phyloP scores from a whole-genome alignment of 352 stramenopile genomes.

The Phytophthora tentaculata region DNA sequence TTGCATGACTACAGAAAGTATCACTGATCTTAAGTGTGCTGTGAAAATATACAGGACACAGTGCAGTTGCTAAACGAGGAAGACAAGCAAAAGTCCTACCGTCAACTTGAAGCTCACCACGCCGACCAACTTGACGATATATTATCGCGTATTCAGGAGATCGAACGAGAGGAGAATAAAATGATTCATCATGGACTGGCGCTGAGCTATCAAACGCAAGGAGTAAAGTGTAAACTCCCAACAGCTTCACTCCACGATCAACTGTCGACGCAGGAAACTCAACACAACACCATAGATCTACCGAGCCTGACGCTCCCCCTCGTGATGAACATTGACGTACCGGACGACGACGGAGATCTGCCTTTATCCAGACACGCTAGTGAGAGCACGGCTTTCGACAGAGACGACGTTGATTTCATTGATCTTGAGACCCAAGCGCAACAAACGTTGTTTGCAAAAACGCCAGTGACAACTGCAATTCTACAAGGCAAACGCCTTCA shows the following conservation, averaged over 20 bases:
- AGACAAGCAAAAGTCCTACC: conserved; percentile 41
- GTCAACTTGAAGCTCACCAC: conserved; percentile 34
- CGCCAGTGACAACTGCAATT: conserved; percentile 23
- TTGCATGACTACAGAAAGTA: background rate
- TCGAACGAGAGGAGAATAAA: conserved; percentile 50
- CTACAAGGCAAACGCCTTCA: conserved; percentile 27
- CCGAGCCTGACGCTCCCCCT: conserved; percentile 44
- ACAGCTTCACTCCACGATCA: background rate
- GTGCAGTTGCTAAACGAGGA: conserved; percentile 64
- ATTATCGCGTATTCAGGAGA: conserved; percentile 49
- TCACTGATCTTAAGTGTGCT: conserved; percentile 9
- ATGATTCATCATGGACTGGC: conserved; percentile 48
- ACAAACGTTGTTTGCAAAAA: conserved; percentile 3
- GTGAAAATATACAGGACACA: conserved; percentile 49
- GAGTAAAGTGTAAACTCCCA: conserved; percentile 19
- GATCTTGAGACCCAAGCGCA: background rate
- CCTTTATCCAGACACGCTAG: background rate
- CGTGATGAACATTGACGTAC: conserved; percentile 52
- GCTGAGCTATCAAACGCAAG: conserved; percentile 28
- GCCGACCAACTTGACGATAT: conserved; percentile 56
- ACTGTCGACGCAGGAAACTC: background rate
- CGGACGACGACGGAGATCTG: conserved; percentile 1
- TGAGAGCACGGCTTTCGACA: background rate
- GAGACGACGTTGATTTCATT: background rate
- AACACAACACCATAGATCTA: background rate